Conservation (phyloP, 352 stramenopile species). For the Peronospora tabacina region DNA sequence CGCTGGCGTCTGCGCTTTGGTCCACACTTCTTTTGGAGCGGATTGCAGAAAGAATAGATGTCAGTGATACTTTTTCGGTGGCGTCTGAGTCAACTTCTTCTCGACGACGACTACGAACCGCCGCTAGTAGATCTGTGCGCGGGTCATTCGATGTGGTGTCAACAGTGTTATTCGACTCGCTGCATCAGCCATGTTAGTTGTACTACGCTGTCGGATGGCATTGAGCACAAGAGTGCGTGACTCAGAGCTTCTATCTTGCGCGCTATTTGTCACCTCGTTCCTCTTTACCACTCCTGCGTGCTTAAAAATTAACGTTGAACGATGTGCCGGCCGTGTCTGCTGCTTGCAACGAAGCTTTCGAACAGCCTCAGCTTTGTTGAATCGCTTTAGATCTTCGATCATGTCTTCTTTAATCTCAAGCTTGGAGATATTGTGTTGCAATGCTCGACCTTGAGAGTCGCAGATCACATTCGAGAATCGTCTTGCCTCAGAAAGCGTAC, state of each 20-base stretch:
- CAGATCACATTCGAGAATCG: conserved; percentile 67
- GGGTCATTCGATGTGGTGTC: neutral
- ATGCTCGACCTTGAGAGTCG: conserved; percentile 38
- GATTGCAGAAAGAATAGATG: no score
- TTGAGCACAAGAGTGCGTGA: conserved; percentile 25
- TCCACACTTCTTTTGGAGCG: no score
- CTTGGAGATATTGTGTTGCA: conserved; percentile 48
- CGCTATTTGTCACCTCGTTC: conserved; percentile 1
- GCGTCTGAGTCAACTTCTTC: no score
- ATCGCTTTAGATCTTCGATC: conserved; percentile 41
- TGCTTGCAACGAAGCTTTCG: conserved; percentile 31
- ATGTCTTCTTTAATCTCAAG: conserved; percentile 74
- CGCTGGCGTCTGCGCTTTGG: no score
- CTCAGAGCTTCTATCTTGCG: neutral
- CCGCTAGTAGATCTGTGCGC: conserved; percentile 12
- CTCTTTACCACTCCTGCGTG: neutral
- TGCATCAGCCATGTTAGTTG: neutral
- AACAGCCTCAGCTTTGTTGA: conserved; percentile 39
- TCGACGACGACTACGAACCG: conserved; percentile 13
- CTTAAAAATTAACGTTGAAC: neutral
- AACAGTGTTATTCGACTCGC: neutral
- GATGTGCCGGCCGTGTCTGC: conserved; percentile 9
- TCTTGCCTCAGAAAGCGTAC: conserved; percentile 42
- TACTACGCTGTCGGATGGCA: conserved; percentile 25
- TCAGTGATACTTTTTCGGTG: no score